phyloP scores from a whole-genome alignment of 352 stramenopile species.

The Pythium volutum region DNA sequence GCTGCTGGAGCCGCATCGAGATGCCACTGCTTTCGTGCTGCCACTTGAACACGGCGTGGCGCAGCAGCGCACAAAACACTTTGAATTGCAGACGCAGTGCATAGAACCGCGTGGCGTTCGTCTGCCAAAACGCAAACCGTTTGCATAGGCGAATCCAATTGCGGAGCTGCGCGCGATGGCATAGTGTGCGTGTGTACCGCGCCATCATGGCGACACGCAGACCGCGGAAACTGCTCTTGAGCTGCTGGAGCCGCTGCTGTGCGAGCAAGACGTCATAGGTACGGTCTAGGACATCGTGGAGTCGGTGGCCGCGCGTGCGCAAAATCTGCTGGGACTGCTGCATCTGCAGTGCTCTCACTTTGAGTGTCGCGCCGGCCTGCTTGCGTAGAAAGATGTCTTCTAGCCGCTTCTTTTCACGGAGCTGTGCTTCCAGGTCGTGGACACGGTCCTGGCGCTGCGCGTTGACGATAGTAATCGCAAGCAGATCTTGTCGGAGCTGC shows the following conservation, averaged over 20 bases:
- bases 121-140: conserved; percentile 27
- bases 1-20: conserved; percentile 9
- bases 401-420: conserved; percentile 22
- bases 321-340: conserved; percentile 30
- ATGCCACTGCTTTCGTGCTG: conserved; percentile 19
- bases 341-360: conserved; percentile 25
- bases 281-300: conserved; percentile 36
- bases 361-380: conserved; percentile 27
- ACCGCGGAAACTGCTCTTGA: conserved; percentile 27
- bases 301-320: conserved; percentile 27
- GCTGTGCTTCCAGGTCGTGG: conserved; percentile 22
- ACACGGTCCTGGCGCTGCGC: conserved; percentile 21
- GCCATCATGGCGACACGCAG: conserved; percentile 26
- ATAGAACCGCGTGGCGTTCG: conserved; percentile 29
- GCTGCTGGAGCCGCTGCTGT: conserved; percentile 16
- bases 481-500: conserved; percentile 15
- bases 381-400: conserved; percentile 33
- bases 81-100: conserved; percentile 28
- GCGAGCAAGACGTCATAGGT: conserved; percentile 27
- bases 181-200: conserved; percentile 25
- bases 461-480: conserved; percentile 13
- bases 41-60: conserved; percentile 27
- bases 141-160: conserved; percentile 32
- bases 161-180: conserved; percentile 29
- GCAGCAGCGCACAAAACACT: conserved; percentile 25